A percentile compares a stretch with the other conserved stretches of the same genome.
Evolutionary conservation across 371 early-diverging fungal species (phyloP).

Genomic region (Coemansia linderi): DNA sequence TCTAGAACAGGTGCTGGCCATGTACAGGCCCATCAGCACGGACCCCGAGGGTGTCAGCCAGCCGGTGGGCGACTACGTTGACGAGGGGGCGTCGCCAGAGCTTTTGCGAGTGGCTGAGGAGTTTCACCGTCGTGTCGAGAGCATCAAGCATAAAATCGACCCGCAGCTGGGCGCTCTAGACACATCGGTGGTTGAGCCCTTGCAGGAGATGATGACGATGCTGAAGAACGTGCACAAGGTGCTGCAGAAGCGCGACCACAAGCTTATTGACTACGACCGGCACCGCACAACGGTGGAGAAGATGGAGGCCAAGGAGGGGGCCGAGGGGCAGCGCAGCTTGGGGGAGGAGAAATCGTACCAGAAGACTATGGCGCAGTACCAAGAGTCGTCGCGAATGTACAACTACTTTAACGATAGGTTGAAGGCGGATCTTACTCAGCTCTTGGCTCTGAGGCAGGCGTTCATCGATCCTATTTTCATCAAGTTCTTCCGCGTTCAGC

Average conservation of each 20-base stretch:
- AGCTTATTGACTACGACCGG: slow-evolving; percentile 69
- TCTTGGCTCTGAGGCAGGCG: slow-evolving; percentile 57
- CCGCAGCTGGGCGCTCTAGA: slow-evolving; percentile 63
- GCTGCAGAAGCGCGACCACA: slow-evolving; percentile 65
- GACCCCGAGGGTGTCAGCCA: slow-evolving; percentile 46
- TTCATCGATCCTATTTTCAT: slow-evolving; percentile 65
- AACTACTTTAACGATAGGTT: slow-evolving; percentile 61
- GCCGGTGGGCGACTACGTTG: slow-evolving; percentile 37
- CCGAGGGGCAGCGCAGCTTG: slow-evolving; percentile 56
- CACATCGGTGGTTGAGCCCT: slow-evolving; percentile 60
- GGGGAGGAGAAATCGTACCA: slow-evolving; percentile 61
- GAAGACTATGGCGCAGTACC: slow-evolving; percentile 55
- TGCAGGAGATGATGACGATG: slow-evolving; percentile 59
- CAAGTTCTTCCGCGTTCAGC: slow-evolving; percentile 62
- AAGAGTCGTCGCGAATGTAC: slow-evolving; percentile 64
- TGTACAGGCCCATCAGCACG: slow-evolving; percentile 51
- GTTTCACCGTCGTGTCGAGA: slow-evolving; percentile 53
- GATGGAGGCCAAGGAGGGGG: slow-evolving; percentile 56
- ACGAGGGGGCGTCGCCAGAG: slow-evolving; percentile 54
- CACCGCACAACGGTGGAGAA: slow-evolving; percentile 56
- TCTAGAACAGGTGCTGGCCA: slow-evolving; percentile 48
- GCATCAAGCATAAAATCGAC: slow-evolving; percentile 52
- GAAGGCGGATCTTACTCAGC: slow-evolving; percentile 58
- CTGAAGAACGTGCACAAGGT: slow-evolving; percentile 59
- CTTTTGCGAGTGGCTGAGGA: slow-evolving; percentile 57